Percentiles rank a stretch among this genome's conserved stretches.
These are phyloP conservation scores for Podaxis pistillaris DNA, from an alignment of 768 basidiomycete species.

Conservation along the genomic window DNA sequence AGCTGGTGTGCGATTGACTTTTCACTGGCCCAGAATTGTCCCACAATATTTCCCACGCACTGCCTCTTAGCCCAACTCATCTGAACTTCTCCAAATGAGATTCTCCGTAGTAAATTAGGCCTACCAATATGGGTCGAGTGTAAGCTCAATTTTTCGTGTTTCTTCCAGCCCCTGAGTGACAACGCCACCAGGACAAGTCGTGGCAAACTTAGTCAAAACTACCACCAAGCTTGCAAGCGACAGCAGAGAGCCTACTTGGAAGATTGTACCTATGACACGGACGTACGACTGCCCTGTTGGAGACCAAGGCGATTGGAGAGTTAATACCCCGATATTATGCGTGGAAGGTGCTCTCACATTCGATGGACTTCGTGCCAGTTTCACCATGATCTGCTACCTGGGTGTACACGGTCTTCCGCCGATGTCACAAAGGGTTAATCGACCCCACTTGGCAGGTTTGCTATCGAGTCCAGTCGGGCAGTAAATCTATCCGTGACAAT, in stretches of 20 bases:
- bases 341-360: not conserved
- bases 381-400: not conserved
- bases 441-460: not conserved
- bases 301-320: not conserved
- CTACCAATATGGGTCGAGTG: not conserved
- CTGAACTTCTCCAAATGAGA: not conserved
- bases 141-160: not conserved
- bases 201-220: not conserved
- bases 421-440: not conserved
- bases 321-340: not conserved
- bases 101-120: not conserved
- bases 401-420: not conserved
- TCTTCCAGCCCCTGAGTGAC: not conserved
- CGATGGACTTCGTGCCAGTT: not conserved
- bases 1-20: no score
- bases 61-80: no score
- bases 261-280: not conserved
- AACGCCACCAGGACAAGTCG: not conserved
- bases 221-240: not conserved
- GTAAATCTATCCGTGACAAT: not conserved
- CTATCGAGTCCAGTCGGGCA: not conserved
- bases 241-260: not conserved
- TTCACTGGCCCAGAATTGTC: no score
- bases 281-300: not conserved
- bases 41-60: no score